Evolutionary conservation across 1,139 yeast genomes (phyloP), one percentile per base, ranked within the genome.

Genomic region (Candida neerlandica): DNA sequence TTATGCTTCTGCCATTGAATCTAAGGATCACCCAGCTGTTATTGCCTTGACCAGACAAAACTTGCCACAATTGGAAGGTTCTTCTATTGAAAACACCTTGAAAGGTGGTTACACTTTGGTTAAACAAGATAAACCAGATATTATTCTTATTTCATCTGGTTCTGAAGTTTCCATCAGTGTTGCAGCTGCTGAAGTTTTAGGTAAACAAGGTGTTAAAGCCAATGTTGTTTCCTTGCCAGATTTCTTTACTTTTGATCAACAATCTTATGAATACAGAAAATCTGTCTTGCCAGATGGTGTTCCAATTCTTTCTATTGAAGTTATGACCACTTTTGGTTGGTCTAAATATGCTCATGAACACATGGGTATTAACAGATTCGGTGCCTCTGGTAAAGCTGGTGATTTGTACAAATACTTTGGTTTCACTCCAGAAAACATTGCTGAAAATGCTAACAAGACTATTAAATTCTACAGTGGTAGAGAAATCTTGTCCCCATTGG

Each of bases 31-130:
- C 51, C 99, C 99, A 59, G 81, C 95, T 53, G 78, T 95, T 64
- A 78, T 94, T 71, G 97, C 98, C 57, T 82, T 95, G 60, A 85
- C 98, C 51, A 92, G 99, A 82, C 99, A 95, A 80, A 89, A 89
- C 86, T 79, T 94, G 69, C 98, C 99, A 55, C 98, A 94, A 75
- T 84, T 94, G 67, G 96, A 85, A 70, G 96, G 96, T 63, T 90
- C 98, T 46, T 74, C 94, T 49, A 81, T 94, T 59, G 98, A 90
- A 80, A 86, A 86, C 76, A 98, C 99, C 51, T 58, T 82, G 56
- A 90, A 87, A 80, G 99, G 99, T 84, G 99, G 96, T 72, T 94
- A 94, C 82, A 82, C 88, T 58, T 70, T 89, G 60, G 65, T 80
- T 60, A 77, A 78, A 61, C 81, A 79, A 47, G 82, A 78, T 50